These are phyloP conservation scores for Phytophthora lateralis DNA, from an alignment of 352 stramenopile species.

Conservation along the genomic window DNA sequence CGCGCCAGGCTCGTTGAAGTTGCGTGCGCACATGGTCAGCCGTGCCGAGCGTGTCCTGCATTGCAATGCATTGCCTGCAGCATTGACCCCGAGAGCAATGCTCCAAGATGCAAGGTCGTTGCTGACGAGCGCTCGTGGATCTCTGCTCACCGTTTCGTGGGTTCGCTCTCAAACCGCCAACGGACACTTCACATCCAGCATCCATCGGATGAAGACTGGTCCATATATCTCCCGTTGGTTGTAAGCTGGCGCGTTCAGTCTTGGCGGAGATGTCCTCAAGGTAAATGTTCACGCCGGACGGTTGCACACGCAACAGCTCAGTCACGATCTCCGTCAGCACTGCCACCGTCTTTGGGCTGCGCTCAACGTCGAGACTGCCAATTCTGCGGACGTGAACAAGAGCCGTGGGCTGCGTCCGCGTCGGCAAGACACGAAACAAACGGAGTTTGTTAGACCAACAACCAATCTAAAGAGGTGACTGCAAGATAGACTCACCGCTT, in stretches of 20 bases:
- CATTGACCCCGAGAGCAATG: neutral
- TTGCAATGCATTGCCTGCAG: neutral
- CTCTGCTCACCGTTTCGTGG: neutral
- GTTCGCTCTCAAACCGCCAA: constrained; percentile 17
- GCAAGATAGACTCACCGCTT: constrained; percentile 14
- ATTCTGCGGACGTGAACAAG: constrained; percentile 41
- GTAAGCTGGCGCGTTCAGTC: too few relatives aligned
- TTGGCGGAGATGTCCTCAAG: constrained; percentile 22
- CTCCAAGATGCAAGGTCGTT: neutral
- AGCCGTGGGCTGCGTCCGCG: too few relatives aligned
- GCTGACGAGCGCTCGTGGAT: constrained; percentile 25
- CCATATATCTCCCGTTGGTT: too few relatives aligned
- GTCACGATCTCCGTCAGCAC: constrained; percentile 27
- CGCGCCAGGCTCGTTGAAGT: constrained; percentile 10
- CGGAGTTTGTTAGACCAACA: neutral
- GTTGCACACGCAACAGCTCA: constrained; percentile 27
- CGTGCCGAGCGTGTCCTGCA: neutral
- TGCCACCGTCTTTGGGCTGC: constrained; percentile 30
- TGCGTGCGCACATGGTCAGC: constrained; percentile 12
- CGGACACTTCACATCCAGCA: neutral
- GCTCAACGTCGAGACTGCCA: constrained; percentile 35
- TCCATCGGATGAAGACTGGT: too few relatives aligned
- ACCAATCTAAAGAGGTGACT: neutral
- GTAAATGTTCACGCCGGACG: constrained; percentile 34
- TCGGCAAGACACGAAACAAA: neutral